phyloP scores from a whole-genome alignment of 164 flowering plant genomes.

The Nymphaea thermarum region DNA sequence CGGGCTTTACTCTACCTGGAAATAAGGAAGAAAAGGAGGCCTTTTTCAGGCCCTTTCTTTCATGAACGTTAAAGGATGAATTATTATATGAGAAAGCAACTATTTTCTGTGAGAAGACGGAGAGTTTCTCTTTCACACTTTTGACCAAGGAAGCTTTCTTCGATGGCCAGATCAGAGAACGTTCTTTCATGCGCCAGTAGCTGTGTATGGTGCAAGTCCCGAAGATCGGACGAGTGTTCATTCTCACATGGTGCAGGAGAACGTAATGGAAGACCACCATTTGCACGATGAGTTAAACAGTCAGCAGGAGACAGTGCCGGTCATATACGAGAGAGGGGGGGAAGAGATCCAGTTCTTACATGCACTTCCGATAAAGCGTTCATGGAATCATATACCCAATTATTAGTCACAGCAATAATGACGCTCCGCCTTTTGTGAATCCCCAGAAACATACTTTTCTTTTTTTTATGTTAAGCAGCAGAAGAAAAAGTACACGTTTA shows the following conservation, averaged over 20 bases:
- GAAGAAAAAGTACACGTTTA: neutral
- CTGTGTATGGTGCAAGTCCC: neutral
- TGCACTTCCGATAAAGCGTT: neutral
- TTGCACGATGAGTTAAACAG: no score
- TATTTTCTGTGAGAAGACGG: neutral
- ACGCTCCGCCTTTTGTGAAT: neutral
- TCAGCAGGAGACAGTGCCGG: no score
- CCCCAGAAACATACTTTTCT: neutral
- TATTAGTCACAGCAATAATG: neutral
- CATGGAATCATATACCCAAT: neutral
- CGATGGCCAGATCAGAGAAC: neutral
- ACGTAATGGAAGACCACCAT: no score
- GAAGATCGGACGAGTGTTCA: no score
- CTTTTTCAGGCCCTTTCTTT: neutral
- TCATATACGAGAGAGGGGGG: neutral
- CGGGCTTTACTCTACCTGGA: no score
- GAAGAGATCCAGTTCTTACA: no score
- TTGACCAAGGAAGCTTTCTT: neutral
- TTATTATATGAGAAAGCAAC: neutral
- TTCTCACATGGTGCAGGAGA: no score
- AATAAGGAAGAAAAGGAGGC: neutral
- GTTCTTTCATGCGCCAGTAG: neutral
- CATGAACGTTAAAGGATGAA: neutral
- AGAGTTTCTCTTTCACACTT: neutral
- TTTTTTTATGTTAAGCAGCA: no score